Evolutionary conservation across 192 early-diverging fungal species (phyloP), one percentile per base, ranked within the genome.

Genomic region (Spizellomyces sp.): DNA sequence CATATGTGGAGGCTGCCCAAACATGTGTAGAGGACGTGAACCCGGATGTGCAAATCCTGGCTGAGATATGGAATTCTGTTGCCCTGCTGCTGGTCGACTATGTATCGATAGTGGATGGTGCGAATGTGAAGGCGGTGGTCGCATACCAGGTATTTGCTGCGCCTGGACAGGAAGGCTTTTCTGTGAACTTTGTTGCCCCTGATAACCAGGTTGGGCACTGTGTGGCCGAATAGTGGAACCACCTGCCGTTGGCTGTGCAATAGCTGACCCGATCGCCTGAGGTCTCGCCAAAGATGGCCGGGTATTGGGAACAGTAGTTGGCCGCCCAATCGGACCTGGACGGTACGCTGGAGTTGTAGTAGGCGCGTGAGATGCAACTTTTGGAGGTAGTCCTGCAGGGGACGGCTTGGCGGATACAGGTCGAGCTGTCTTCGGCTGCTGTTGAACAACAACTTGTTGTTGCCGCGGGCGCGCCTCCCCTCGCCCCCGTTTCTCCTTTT

Each of bases 401-500:
- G 27, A 36, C 27, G 27, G 27, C 27, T 36, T 36, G 27, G 27
- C 27, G 27, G 27, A 36, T 36, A 12, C 50, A 54, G 14, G 50
- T 54, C 50, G n/a, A 56, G n/a, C 66, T 67, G 19, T 56, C 48
- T 14, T 9, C 41, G 12, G 45, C 46, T 56, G 48, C 50, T 55
- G 46, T 52, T 67, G n/a, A 27, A n/a, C 48, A 27, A n/a, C 66
- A 9, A 14, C 14, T 17, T 59, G 62, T 45, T 63, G 19, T 45
- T 45, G 59, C 36, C 66, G 22, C 7, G 17, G 6, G n/a, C 58
- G 56, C 41, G 8, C 55, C 41, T 75, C 73, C 46, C 67, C 72
- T 57, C 60, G 67, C 19, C 70, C 68, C 9, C 64, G 54, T 45
- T 58, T 47, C 65, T 78, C 45, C 36, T 58, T 55, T 48, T 74